Evolutionary conservation across 2,329 filamentous ascomycete species (phyloP).

Genomic region (Phoma sp.): DNA sequence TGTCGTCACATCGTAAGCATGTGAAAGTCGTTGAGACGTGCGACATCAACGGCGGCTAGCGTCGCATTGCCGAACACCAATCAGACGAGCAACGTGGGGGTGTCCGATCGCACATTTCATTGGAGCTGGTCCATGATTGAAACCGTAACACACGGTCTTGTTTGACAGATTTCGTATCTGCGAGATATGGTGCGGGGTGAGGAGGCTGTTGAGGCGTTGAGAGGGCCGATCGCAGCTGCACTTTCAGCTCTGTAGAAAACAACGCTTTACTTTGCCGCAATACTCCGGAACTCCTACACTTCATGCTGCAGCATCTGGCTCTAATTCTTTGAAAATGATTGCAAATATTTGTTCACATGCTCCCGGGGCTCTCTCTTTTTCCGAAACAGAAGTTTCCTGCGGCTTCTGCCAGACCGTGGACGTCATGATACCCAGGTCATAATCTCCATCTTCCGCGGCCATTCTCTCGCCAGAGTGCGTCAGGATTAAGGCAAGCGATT

Average conservation of each 20-base stretch:
- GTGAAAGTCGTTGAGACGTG: conserved; percentile 31
- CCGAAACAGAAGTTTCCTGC: too few species aligned
- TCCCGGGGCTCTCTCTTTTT: too few species aligned
- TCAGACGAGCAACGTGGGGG: conserved; percentile 24
- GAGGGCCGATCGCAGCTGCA: background rate
- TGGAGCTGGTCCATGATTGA: background rate
- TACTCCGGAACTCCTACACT: background rate
- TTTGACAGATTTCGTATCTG: background rate
- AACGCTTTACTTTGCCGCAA: too few species aligned
- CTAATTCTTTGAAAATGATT: too few species aligned
- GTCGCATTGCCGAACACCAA: conserved; percentile 26
- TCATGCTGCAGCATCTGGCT: background rate
- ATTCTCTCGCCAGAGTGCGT: too few species aligned
- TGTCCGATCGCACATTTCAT: conserved; percentile 2
- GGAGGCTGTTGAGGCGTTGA: conserved; percentile 6
- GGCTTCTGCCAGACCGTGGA: too few species aligned
- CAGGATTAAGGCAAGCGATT: too few species aligned
- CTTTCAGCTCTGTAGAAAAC: background rate
- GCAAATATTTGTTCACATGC: too few species aligned
- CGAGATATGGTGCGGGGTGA: conserved; percentile 8
- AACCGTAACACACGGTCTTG: background rate
- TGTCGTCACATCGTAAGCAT: conserved; percentile 21
- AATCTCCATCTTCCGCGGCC: background rate
- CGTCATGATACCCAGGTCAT: background rate
- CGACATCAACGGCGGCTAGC: conserved; percentile 24